phyloP scores from a whole-genome alignment of 495 filamentous ascomycete genomes.

The Trypethelium eluteriae region DNA sequence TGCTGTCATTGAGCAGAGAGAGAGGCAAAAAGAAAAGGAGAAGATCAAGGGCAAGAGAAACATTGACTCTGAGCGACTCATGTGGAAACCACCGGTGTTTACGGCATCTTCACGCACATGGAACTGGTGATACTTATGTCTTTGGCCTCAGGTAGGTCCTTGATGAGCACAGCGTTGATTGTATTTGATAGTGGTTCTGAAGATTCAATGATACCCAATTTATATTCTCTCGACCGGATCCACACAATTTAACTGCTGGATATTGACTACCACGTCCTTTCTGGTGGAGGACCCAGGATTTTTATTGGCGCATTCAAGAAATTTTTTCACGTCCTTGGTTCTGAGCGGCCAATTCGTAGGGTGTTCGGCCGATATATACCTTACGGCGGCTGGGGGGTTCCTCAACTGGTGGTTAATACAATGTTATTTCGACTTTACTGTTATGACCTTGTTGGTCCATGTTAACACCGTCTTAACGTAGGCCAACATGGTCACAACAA shows the following conservation, averaged over 20 bases:
- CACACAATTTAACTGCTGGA: not conserved
- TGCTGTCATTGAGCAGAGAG: conserved; percentile 67
- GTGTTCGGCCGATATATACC: too few relatives aligned
- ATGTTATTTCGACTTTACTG: too few relatives aligned
- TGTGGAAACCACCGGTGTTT: conserved; percentile 96
- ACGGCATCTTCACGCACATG: conserved; percentile 81
- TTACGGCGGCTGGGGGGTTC: too few relatives aligned
- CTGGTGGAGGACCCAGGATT: too few relatives aligned
- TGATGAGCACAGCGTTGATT: conserved; percentile 5
- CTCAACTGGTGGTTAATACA: too few relatives aligned
- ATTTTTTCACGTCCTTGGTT: too few relatives aligned
- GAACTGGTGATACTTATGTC: conserved; percentile 64
- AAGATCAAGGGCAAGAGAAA: conserved; percentile 62
- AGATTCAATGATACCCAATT: not conserved
- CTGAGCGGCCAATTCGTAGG: too few relatives aligned
- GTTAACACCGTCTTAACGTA: too few relatives aligned
- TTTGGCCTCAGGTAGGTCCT: not conserved
- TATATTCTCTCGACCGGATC: too few relatives aligned
- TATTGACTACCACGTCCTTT: not conserved
- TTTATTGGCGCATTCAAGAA: too few relatives aligned
- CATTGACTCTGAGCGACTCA: conserved; percentile 69
- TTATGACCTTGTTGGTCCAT: too few relatives aligned
- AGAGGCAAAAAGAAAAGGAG: conserved; percentile 65
- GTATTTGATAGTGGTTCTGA: not conserved
- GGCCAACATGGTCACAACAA: too few relatives aligned